Percentiles rank a stretch among this genome's conserved stretches.
phyloP scores from a whole-genome alignment of 805 yeast species.

The Teunomyces aglyptinius region DNA sequence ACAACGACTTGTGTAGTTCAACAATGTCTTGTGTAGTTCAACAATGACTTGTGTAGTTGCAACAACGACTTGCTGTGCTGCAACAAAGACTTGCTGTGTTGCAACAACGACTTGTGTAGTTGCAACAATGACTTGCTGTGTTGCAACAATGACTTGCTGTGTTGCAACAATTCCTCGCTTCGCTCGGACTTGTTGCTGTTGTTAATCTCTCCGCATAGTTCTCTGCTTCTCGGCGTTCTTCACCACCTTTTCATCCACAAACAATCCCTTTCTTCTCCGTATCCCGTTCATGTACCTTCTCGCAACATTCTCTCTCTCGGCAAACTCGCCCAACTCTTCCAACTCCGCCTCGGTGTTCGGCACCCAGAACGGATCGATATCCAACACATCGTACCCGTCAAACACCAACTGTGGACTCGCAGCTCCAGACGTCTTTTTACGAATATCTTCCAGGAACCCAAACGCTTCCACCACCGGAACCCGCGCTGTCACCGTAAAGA shows the following conservation, averaged over 20 bases:
- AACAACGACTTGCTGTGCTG: too few relatives aligned
- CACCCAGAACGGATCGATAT: slow-evolving; percentile 97
- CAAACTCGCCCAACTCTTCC: slow-evolving; percentile 88
- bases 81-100: too few relatives aligned
- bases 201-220: slow-evolving; percentile 69
- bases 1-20: too few relatives aligned
- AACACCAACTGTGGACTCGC: slow-evolving; percentile 95
- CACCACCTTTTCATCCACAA: slow-evolving; percentile 86
- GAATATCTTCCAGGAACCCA: slow-evolving; percentile 92
- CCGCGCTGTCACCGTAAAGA: slow-evolving; percentile 79
- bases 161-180: too few relatives aligned
- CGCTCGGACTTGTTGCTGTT: slow-evolving; percentile 35
- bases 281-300: slow-evolving; percentile 79
- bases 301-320: slow-evolving; percentile 90
- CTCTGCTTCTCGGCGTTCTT: slow-evolving; percentile 93
- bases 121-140: too few relatives aligned
- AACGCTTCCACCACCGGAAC: slow-evolving; percentile 95
- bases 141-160: too few relatives aligned
- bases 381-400: slow-evolving; percentile 81
- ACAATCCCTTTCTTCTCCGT: slow-evolving; percentile 83
- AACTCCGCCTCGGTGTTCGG: slow-evolving; percentile 96
- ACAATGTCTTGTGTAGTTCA: too few relatives aligned
- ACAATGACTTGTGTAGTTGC: too few relatives aligned
- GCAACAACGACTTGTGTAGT: too few relatives aligned
- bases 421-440: slow-evolving; percentile 93